Evolutionary conservation across 2,329 filamentous ascomycete genomes (phyloP), one percentile per base, ranked within the genome.

Genomic region (Botrytis sinoallii): DNA sequence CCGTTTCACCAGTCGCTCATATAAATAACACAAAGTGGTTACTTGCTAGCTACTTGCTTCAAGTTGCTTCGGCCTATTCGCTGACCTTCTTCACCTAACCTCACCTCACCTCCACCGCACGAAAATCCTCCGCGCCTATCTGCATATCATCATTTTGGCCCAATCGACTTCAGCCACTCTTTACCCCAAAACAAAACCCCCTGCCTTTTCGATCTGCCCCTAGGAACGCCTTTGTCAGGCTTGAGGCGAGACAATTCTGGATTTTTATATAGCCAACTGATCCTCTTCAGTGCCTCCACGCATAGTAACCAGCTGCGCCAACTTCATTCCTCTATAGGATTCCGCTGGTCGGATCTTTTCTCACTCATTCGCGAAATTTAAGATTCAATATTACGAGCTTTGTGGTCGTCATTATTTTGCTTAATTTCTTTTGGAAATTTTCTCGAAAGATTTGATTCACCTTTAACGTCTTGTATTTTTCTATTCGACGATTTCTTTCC

Each of bases 321-420:
- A 69, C 71, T 40, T 72, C 48, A 32, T 57, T 72, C 71, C 29
- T 32, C 52, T 44, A 68, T 32, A 72, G 71, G 71, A 72, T 72
- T 72, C 71, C 71, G 71, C 71, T 48, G 71, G 71, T 48, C 71
- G 71, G 71, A 72, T 68, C 38, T 68, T 69, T 72, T 72, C 71
- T 72, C 63, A 69, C 71, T 48, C 71, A 38, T 60, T 72, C 48
- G 32, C 71, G 61, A 72, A 72, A 72, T 72, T 72, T 46, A 22
- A 69, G 18, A 60, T 72, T 52, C 64, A 48, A 68, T 72, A 72
- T 72, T 72, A 72, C 55, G 44, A 72, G 71, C 65, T 38, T 57
- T n/a, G 16, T 72, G 22, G 64, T 46, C 70, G 38, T 65, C 59
- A 65, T 40, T 66, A 8, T n/a, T 64, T 64, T 63, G 65, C 44